Conservation (phyloP, 306 rosid genomes). For the Geum urbanum region DNA sequence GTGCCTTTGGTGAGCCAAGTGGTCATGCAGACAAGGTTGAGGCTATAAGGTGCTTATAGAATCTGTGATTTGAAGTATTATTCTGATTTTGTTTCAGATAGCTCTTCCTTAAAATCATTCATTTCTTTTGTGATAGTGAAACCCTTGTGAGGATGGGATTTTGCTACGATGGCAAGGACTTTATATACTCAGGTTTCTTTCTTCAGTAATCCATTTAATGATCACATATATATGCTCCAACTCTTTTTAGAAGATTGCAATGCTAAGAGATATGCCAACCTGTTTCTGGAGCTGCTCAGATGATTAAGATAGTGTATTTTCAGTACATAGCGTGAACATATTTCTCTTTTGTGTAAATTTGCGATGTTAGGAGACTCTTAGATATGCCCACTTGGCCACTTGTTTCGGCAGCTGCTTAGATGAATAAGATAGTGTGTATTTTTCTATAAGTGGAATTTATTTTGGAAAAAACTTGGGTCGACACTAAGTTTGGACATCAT, state of each 20-base stretch:
- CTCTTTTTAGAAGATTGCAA: not conserved
- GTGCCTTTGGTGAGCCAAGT: constrained; percentile 97
- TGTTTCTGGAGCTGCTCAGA: not conserved
- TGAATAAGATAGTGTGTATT: not conserved
- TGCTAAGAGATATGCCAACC: not conserved
- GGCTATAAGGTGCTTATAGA: constrained; percentile 59
- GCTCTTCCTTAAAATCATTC: constrained; percentile 16
- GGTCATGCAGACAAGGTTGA: constrained; percentile 99
- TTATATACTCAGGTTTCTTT: constrained; percentile 78
- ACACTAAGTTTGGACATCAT: too few relatives aligned
- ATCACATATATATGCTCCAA: constrained; percentile 6
- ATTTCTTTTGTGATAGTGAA: constrained; percentile 49
- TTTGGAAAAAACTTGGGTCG: too few relatives aligned
- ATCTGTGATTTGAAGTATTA: not conserved
- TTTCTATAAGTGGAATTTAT: not conserved
- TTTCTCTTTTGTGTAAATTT: too few relatives aligned
- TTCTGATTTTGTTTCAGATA: constrained; percentile 11
- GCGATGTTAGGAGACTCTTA: too few relatives aligned
- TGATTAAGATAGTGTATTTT: not conserved
- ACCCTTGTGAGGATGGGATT: constrained; percentile 80
- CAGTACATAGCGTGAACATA: too few relatives aligned
- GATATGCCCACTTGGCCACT: too few relatives aligned
- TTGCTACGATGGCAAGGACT: constrained; percentile 84
- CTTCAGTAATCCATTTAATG: constrained; percentile 12
- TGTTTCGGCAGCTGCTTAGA: not conserved